Percentiles rank a stretch among this genome's conserved stretches.
Conservation (phyloP, 2,329 filamentous ascomycete genomes). For the Fusarium tuaranense region DNA sequence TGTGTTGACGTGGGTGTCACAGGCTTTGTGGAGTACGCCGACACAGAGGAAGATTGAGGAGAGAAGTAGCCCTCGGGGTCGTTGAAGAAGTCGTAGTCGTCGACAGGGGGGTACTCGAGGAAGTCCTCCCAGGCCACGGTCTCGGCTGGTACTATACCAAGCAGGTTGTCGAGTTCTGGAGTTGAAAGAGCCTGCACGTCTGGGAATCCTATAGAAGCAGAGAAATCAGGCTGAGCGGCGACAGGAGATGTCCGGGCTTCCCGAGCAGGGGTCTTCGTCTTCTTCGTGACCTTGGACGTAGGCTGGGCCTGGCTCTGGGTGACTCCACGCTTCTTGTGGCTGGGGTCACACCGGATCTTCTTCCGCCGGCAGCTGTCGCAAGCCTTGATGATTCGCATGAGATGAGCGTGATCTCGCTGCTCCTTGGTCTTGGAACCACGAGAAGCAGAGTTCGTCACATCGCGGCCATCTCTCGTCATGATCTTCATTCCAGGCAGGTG, state of each 20-base stretch:
- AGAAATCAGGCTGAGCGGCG: constrained; percentile 18
- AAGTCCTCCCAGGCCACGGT: constrained; percentile 59
- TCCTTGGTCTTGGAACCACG: constrained; percentile 75
- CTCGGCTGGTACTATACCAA: constrained; percentile 21
- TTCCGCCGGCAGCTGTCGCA: constrained; percentile 72
- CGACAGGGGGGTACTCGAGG: constrained; percentile 55
- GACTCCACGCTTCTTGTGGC: constrained; percentile 63
- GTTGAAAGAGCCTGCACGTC: constrained; percentile 37
- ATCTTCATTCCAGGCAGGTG: constrained; percentile 74
- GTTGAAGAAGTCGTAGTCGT: constrained; percentile 58
- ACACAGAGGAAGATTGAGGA: constrained; percentile 48
- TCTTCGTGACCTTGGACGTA: constrained; percentile 55
- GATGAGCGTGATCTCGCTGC: constrained; percentile 74
- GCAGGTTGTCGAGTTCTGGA: constrained; percentile 36
- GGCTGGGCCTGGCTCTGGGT: constrained; percentile 47
- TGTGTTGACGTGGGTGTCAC: constrained; percentile 42
- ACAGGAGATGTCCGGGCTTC: constrained; percentile 26
- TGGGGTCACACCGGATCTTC: constrained; percentile 73
- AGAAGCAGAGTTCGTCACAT: constrained; percentile 72
- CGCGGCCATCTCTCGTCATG: constrained; percentile 71
- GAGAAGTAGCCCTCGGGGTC: constrained; percentile 58
- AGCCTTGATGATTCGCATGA: constrained; percentile 77
- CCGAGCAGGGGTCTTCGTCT: constrained; percentile 47
- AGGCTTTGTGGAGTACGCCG: constrained; percentile 45
- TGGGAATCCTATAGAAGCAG: constrained; percentile 19